phyloP scores from a whole-genome alignment of 78 protist genomes.

The Dictyostelium citrinum region DNA sequence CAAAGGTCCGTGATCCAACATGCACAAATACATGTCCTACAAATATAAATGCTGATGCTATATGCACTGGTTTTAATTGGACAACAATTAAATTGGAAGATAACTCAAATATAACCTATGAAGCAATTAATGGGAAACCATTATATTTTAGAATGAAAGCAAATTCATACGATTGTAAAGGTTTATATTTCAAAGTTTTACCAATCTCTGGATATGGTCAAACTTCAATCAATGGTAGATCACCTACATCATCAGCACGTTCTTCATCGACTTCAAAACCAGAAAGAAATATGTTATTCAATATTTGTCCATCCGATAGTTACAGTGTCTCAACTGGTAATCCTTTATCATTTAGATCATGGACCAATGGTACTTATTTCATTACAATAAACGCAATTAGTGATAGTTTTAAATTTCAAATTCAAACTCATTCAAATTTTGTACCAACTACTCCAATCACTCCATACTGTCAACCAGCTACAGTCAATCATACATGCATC shows the following conservation, averaged over 20 bases:
- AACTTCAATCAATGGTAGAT: background rate
- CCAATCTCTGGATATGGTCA: background rate
- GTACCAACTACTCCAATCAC: background rate
- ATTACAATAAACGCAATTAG: background rate
- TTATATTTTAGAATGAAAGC: conserved; percentile 40
- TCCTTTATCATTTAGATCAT: background rate
- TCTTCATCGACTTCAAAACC: background rate
- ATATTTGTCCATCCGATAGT: conserved; percentile 60
- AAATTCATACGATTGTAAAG: conserved; percentile 1
- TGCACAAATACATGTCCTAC: background rate
- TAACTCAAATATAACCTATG: background rate
- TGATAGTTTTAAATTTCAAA: background rate
- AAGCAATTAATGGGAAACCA: background rate
- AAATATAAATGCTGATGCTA: background rate
- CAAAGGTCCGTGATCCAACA: background rate
- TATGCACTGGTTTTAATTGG: conserved; percentile 8
- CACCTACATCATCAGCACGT: background rate
- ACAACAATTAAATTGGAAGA: background rate
- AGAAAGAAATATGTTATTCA: background rate
- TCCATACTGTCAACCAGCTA: background rate
- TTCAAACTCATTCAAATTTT: background rate
- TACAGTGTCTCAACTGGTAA: background rate
- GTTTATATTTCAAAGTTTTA: background rate
- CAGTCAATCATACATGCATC: background rate
- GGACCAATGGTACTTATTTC: conserved; percentile 62